Evolutionary conservation across 1,284 basidiomycete species (phyloP).

Genomic region (Moesziomyces parantarcticus): DNA sequence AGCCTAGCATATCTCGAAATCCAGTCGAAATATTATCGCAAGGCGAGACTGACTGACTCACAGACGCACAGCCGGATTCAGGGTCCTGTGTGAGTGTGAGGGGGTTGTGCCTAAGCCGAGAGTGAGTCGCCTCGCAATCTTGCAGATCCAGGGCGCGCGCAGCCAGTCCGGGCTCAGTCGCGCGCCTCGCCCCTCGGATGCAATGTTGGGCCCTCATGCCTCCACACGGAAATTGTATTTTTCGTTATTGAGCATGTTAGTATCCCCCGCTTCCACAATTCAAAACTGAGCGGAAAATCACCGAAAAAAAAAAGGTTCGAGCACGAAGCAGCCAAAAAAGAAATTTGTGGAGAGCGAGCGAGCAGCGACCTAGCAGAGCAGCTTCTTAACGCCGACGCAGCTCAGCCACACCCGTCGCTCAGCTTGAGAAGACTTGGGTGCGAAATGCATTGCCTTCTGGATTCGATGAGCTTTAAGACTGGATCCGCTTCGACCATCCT

Average conservation of each 20-base stretch:
- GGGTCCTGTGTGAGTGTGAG: constrained; percentile 1
- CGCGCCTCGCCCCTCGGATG: neutral
- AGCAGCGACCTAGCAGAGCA: no score
- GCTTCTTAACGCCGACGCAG: constrained; percentile 12
- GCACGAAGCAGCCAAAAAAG: constrained; percentile 3
- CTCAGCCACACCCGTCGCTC: neutral
- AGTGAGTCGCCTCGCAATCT: neutral
- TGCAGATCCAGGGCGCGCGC: neutral
- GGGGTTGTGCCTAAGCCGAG: neutral
- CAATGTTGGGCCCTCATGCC: constrained; percentile 16
- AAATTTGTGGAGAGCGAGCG: constrained; percentile 15
- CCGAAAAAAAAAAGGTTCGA: constrained; percentile 1
- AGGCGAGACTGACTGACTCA: no score
- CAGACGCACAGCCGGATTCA: neutral
- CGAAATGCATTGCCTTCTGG: constrained; percentile 8
- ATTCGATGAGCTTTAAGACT: no score
- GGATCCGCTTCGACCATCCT: no score
- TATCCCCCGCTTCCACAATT: no score
- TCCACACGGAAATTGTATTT: constrained; percentile 8
- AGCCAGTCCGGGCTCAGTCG: constrained; percentile 1
- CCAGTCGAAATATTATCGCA: no score
- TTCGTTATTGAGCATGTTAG: no score
- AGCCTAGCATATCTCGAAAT: no score
- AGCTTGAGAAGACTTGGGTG: neutral
- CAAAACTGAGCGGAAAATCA: neutral